Percentiles rank a stretch among this genome's conserved stretches.
Conservation (phyloP, 2,329 filamentous ascomycete species). For the Aspergillus jensenii region DNA sequence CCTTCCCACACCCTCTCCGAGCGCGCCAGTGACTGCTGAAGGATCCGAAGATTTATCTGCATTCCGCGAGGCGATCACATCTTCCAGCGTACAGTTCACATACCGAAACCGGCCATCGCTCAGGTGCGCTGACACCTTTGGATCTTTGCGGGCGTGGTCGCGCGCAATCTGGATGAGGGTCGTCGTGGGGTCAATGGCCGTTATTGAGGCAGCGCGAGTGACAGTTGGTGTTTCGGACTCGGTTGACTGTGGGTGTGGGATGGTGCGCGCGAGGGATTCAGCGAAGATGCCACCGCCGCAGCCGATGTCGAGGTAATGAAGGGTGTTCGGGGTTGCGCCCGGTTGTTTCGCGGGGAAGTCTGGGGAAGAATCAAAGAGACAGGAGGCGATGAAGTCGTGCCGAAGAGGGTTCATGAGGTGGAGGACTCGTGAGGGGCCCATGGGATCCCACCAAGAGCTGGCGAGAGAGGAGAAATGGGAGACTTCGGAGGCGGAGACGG, state of each 20-base stretch:
- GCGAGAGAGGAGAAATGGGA: constrained; percentile 94
- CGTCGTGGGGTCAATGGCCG: constrained; percentile 47
- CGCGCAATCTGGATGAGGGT: constrained; percentile 62
- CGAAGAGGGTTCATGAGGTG: constrained; percentile 98
- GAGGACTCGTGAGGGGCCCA: constrained; percentile 85
- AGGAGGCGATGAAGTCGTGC: constrained; percentile 82
- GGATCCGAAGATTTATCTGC: constrained; percentile 3
- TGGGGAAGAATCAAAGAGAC: constrained; percentile 50
- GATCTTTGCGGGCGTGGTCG: constrained; percentile 73
- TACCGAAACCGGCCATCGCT: constrained; percentile 65
- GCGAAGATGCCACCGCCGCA: constrained; percentile 97
- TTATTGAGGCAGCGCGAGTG: constrained; percentile 42
- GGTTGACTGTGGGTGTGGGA: constrained; percentile 22
- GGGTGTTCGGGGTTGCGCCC: constrained; percentile 24
- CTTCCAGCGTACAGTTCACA: constrained; percentile 74
- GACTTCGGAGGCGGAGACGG: constrained; percentile 85
- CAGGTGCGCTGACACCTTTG: constrained; percentile 54
- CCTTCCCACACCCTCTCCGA: constrained; percentile 32
- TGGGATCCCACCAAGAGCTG: constrained; percentile 94
- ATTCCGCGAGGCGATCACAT: constrained; percentile 10
- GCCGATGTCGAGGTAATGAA: constrained; percentile 81
- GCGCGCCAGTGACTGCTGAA: constrained; percentile 3
- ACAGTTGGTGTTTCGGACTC: constrained; percentile 26
- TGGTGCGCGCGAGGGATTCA: constrained; percentile 57
- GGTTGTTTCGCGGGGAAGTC: constrained; percentile 20